Conservation (phyloP, 805 yeast genomes). For the Schizosaccharomyces lindneri region DNA sequence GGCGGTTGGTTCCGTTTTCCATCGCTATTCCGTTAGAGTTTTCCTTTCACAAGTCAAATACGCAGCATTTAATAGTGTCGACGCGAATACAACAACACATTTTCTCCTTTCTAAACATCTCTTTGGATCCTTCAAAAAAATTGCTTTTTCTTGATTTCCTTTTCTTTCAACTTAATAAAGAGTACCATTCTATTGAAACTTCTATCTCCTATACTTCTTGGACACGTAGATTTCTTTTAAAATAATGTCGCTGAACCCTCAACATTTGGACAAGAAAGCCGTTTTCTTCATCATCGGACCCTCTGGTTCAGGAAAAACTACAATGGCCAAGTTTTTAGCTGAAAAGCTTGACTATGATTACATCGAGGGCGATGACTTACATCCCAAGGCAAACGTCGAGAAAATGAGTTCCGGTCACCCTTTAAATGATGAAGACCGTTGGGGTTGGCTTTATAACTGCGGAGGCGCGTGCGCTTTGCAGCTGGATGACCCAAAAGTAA, state of each 20-base stretch:
- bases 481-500: conserved; percentile 11
- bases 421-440: conserved; percentile 67
- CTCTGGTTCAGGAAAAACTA: conserved; percentile 85
- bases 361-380: conserved; percentile 54
- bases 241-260: not conserved
- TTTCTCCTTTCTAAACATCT: no score
- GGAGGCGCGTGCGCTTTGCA: conserved; percentile 16
- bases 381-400: conserved; percentile 26
- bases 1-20: no score
- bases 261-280: not conserved
- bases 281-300: conserved; percentile 53
- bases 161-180: no score
- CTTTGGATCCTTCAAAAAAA: not conserved
- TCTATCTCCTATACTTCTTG: not conserved
- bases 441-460: conserved; percentile 59
- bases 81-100: no score
- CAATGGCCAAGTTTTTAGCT: conserved; percentile 35
- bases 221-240: not conserved
- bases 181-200: no score
- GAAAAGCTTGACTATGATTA: conserved; percentile 25
- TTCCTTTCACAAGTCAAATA: no score
- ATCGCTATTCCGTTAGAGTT: no score
- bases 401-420: conserved; percentile 73
- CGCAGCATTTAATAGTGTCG: no score
- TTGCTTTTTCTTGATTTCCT: not conserved